Base-by-base conservation (phyloP, 371 early-diverging fungal species). In the Saksenaea vasiformis region DNA sequence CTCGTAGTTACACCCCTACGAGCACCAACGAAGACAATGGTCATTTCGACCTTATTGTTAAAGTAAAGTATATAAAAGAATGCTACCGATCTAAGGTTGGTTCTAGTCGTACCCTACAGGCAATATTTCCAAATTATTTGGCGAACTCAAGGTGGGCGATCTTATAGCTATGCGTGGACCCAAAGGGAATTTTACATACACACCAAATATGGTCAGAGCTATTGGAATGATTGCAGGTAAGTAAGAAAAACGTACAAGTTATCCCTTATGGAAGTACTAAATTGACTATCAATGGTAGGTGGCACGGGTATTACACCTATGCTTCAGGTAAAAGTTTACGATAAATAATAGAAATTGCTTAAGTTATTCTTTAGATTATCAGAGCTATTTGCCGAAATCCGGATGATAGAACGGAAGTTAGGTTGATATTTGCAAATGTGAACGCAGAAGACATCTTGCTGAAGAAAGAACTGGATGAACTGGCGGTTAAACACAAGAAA, bases 191-290 rank as follows among this genome's bases (percentile, higher is more conserved):
- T 96, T 95, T 79, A 82, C 69, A 62, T 96, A 96, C 78, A 77
- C 73, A 28, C 87, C 92, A 41, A 94, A 94, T 72, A 86, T 93
- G 84, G 83, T 85, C 57, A 82, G 85, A 34, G 81, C 79, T 10
- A 77, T 98, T 34, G 93, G 94, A 57, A 96, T 98, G 97, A 89
- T 98, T 74, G 92, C 93, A 55, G 96, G 95, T 65, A 39, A 66
- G 14, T 22, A 31, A 7, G 11, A 53, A 19, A 7, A 14, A 54
- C n/a, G n/a, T n/a, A n/a, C n/a, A n/a, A 71, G 84, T 8, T 17
- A 22, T 17, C 27, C 7, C 27, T 26, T 56, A 5, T 24, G 56
- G 13, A 31, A 31, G n/a, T n/a, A 31, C 4, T 7, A 4, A 31
- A 31, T 60, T 64, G 9, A 31, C 7, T 34, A 43, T 36, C 22